Base-by-base conservation (phyloP, 1,284 basidiomycete species). In the Marasmius tenuissimus region DNA sequence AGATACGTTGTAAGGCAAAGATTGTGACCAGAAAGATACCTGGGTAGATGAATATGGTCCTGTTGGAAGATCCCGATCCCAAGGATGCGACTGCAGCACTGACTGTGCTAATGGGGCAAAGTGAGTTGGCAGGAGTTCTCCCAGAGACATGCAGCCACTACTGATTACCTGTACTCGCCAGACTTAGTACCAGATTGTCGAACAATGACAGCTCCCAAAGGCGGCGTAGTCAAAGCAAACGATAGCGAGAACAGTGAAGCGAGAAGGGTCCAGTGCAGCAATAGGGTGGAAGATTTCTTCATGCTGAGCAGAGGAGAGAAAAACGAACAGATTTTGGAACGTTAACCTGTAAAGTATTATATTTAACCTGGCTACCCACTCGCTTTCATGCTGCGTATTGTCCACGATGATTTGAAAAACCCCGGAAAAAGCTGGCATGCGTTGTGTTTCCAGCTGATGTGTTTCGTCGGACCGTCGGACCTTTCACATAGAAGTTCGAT, bases 1-100 rank as follows among this genome's bases (percentile, higher is more conserved):
- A 27, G 27, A 27, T 27, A 27, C 2, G 27, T 4, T 27, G 27
- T 27, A 27, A 27, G 39, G 16, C 22, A 52, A n/a, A 60, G 18
- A 45, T 20, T 11, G n/a, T 18, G 16, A n/a, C 20, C 27, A 33
- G 22, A 58, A 20, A 34, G 22, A 48, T 48, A 8, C 69, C 70
- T 10, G 69, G 66, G 58, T 63, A 72, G n/a, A 72, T 67, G 55
- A 71, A 70, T 12, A 71, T 64, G 2, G 59, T 64, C 18, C 63
- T 66, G n/a, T 58, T 22, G 8, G 55, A 51, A n/a, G 64, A 67
- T 1, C 68, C 68, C 38, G 63, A 63, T 11, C 52, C 52, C 52
- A 71, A 62, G 3, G 70, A 67, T 3, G 65, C 65, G 11, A 71
- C 59, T n/a, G 70, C 70, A 22, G 67, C 65, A 33, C 65, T 66